These are phyloP conservation scores for Parathielavia hyrcaniae DNA, from an alignment of 495 filamentous ascomycete genomes.

Conservation along the genomic window DNA sequence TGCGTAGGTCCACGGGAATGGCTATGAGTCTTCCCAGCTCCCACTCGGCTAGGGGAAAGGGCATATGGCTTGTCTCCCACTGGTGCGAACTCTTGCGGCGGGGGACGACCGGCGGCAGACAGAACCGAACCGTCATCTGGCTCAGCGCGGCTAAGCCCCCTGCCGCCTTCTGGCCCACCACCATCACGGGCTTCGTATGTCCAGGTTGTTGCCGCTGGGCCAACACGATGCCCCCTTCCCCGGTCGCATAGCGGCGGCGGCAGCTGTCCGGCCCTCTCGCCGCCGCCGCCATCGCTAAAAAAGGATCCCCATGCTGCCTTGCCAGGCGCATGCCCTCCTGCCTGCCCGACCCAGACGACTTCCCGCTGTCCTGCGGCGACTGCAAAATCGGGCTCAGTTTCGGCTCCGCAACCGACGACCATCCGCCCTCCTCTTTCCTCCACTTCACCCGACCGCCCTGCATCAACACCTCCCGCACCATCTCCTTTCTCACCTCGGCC, in stretches of 20 bases:
- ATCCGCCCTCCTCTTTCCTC: constrained; percentile 38
- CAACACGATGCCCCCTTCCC: not conserved
- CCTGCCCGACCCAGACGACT: not conserved
- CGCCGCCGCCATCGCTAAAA: constrained; percentile 32
- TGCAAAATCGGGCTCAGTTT: constrained; percentile 43
- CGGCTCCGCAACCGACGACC: constrained; percentile 47
- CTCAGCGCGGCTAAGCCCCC: constrained; percentile 32
- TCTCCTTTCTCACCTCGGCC: constrained; percentile 33
- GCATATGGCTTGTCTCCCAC: not conserved
- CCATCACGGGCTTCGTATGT: not conserved
- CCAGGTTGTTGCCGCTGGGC: not conserved
- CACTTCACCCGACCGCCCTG: constrained; percentile 33
- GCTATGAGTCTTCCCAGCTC: constrained; percentile 1
- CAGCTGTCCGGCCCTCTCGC: not conserved
- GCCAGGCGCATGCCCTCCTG: not conserved
- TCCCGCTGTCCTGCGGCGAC: constrained; percentile 22
- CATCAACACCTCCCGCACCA: constrained; percentile 26
- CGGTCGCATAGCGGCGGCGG: constrained; percentile 2
- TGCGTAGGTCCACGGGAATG: constrained; percentile 6
- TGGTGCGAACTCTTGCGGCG: constrained; percentile 9
- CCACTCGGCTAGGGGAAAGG: not conserved
- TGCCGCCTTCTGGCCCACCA: not conserved
- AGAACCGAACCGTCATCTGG: constrained; percentile 9
- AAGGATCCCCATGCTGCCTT: constrained; percentile 22
- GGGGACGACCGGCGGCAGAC: constrained; percentile 17